Evolutionary conservation across 805 yeast genomes (phyloP), one percentile per base, ranked within the genome.

Genomic region (Sugiyamaella chiloensis): DNA sequence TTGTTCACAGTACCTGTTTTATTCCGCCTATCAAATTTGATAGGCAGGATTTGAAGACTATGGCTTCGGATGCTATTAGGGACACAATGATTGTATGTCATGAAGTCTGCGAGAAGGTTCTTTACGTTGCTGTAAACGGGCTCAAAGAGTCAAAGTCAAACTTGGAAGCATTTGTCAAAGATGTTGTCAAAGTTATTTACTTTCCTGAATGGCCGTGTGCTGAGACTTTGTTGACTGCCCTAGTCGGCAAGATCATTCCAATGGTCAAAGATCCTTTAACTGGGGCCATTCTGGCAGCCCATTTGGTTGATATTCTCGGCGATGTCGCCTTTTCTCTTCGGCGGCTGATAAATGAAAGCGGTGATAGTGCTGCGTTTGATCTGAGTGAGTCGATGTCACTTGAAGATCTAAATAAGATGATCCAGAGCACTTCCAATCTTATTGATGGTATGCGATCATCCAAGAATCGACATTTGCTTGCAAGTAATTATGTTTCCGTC

Each of bases 171-270:
- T 66, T 83, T 24, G 54, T 83, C 1, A 76, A 75, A 36, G 96
- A 87, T 56, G 63, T 85, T 17, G 48, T 79, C 5, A 51, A 59
- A 0, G 61, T 85, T 46, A 56, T 85, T 7, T 61, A 67, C 1
- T 62, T 62, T 6, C 86, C 88, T 0, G 82, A 79, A 46, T 87
- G 83, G 79, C 71, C 87, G 0, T 78, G 78, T 0, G 72, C 82
- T 1, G 85, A 79, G 50, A 54, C 69, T 0, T 54, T 85, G 12
- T 61, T 85, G 5, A 60, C 58, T 5, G 68, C 79, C 1, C 46
- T 82, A 2, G 64, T 75, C 57, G 71, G 67, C 32, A 65, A 72
- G 4, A 58, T 82, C 19, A 58, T 80, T 42, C 55, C 53, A 7
- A 35, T 52, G 14, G 17, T 41, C 5, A 41, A 43, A 11, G 37